Base-by-base conservation (phyloP, 2,329 filamentous ascomycete genomes). In the Pseudogymnoascus sp. region DNA sequence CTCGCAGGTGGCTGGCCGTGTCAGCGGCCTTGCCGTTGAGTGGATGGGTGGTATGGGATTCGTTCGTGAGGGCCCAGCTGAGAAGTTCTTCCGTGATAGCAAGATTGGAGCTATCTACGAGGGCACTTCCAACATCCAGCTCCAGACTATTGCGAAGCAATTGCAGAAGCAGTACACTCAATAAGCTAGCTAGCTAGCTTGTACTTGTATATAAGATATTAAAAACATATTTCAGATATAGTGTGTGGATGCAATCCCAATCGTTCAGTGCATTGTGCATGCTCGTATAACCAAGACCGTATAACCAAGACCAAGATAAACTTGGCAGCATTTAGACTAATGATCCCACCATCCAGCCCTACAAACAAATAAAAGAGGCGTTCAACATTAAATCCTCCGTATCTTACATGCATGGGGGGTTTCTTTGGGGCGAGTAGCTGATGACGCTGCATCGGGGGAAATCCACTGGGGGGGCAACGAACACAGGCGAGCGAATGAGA, bases 31-130 rank as follows among this genome's bases (percentile, higher is more conserved):
- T 58, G 94, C 93, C 0, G 86, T 99, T 29, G 94, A 99, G 79
- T 99, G 94, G 94, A 97, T 97, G 93, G 94, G 94, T 58, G 94
- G 94, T 44, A 97, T 99, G 94, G 94, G 94, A 51, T 99, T 99
- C 71, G 94, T 99, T 13, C 82, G 94, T 48, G 94, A 99, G 76
- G 94, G 94, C 0, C 86, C 96, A 63, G 94, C 94, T 0, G 94
- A 99, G 85, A 99, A 99, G 85, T 97, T 88, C 80, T 99, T 89
- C 83, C 83, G 94, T 55, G 94, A 99, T 75, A 94, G 90, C 82
- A 99, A 97, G 87, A 99, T 99, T 72, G 94, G 94, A 8, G 92
- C 92, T 67, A 97, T 97, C 69, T 97, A 97, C 74, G 93, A 97
- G 80, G 94, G 94, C 33, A 92, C 90, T 62, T 91, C 88, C 77